These are phyloP conservation scores for Collybia sp. DNA, from an alignment of 768 basidiomycete genomes.

Conservation along the genomic window DNA sequence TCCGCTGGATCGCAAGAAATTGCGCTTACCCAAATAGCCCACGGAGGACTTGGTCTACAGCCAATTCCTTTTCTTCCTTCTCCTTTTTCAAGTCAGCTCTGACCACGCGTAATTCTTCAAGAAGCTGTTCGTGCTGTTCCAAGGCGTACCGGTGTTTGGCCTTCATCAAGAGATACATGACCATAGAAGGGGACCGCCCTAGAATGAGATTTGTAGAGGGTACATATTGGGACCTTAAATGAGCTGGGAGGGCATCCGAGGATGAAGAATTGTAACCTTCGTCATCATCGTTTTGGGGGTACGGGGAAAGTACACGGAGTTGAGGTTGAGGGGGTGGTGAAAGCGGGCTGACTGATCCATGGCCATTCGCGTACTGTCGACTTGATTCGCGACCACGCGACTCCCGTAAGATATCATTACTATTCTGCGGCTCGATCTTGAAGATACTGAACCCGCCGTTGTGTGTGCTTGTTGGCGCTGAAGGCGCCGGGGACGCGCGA, in stretches of 20 bases:
- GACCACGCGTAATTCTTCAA: conserved; percentile 57
- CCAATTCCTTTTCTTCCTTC: conserved; percentile 56
- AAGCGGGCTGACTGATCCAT: conserved; percentile 11
- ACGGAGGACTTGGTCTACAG: conserved; percentile 49
- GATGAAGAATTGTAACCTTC: conserved; percentile 30
- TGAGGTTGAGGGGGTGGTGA: conserved; percentile 4
- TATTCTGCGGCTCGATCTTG: conserved; percentile 49
- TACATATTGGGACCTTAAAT: conserved; percentile 47
- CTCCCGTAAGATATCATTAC: conserved; percentile 32
- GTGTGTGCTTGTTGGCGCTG: conserved; percentile 16
- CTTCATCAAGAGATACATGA: conserved; percentile 69
- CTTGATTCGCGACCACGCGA: conserved; percentile 10
- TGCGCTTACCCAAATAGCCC: conserved; percentile 44
- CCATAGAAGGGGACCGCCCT: conserved; percentile 65
- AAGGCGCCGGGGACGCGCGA: conserved; percentile 15
- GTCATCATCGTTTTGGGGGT: conserved; percentile 24
- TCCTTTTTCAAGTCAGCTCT: conserved; percentile 48
- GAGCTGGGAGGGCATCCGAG: conserved; percentile 47
- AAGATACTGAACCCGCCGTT: conserved; percentile 50
- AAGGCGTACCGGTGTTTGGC: conserved; percentile 72
- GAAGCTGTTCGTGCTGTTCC: conserved; percentile 61
- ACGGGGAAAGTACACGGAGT: conserved; percentile 8
- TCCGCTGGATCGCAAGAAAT: no score
- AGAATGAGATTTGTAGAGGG: conserved; percentile 58
- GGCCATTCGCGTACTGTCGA: conserved; percentile 11